Evolutionary conservation across 352 stramenopile genomes (phyloP).

Genomic region (Phytophthora pisi): DNA sequence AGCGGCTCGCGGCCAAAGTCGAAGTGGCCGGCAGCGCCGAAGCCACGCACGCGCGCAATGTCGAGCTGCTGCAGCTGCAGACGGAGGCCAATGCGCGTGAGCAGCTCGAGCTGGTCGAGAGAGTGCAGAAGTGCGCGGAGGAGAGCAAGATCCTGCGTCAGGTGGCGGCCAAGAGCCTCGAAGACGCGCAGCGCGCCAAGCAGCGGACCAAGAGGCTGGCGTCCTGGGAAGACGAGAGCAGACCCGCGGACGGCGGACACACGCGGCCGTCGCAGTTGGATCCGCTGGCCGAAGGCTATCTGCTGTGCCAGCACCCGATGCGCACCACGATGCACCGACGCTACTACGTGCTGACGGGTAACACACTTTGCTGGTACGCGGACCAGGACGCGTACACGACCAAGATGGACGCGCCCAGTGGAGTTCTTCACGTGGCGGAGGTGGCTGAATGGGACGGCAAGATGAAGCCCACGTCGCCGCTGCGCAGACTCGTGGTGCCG

Average conservation of each 20-base stretch:
- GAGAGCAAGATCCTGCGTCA: conserved; percentile 52
- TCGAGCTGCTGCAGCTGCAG: conserved; percentile 34
- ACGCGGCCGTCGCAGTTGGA: conserved; percentile 61
- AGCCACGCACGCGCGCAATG: conserved; percentile 43
- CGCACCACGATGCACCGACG: conserved; percentile 71
- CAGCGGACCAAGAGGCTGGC: conserved; percentile 52
- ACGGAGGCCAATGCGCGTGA: conserved; percentile 28
- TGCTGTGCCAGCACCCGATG: conserved; percentile 69
- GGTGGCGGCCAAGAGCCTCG: conserved; percentile 48
- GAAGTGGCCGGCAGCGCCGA: conserved; percentile 59
- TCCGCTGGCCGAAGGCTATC: conserved; percentile 69
- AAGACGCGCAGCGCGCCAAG: conserved; percentile 68
- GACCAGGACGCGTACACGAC: conserved; percentile 64
- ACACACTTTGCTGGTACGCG: conserved; percentile 84
- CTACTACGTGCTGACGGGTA: conserved; percentile 82
- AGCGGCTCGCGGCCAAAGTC: conserved; percentile 56
- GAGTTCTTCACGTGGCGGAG: conserved; percentile 68
- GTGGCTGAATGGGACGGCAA: conserved; percentile 73
- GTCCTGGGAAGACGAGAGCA: conserved; percentile 52
- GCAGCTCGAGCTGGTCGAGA: conserved; percentile 34
- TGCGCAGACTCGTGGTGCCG: conserved; percentile 27
- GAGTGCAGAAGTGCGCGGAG: conserved; percentile 36
- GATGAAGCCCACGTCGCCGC: conserved; percentile 35
- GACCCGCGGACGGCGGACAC: conserved; percentile 7
- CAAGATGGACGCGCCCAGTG: conserved; percentile 53